A percentile compares a stretch with the other conserved stretches of the same genome.
Evolutionary conservation across 352 stramenopile species (phyloP).

Genomic region (Blastocystis sp.): DNA sequence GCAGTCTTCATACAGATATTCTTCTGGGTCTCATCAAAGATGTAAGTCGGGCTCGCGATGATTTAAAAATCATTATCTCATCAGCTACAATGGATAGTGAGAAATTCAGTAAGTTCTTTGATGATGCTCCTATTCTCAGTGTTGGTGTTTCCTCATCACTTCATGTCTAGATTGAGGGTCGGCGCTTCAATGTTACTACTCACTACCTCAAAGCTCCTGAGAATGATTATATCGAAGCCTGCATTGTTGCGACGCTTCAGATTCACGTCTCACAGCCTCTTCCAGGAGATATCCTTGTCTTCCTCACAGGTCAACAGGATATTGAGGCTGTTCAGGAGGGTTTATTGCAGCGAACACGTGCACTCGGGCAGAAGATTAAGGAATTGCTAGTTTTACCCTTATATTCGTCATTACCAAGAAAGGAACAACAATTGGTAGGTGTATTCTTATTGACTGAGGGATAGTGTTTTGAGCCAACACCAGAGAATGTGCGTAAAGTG

Average conservation of each 20-base stretch:
- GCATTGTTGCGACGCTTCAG: slow-evolving; percentile 93
- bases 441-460: slow-evolving; percentile 71
- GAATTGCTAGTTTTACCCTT: slow-evolving; percentile 98
- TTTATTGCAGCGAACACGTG: slow-evolving; percentile 84
- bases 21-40: slow-evolving; percentile 98
- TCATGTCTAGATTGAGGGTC: slow-evolving; percentile 20
- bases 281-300: slow-evolving; percentile 95
- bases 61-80: slow-evolving; percentile 96
- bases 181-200: slow-evolving; percentile 53
- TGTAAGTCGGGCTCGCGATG: slow-evolving; percentile 88
- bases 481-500: slow-evolving; percentile 90
- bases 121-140: slow-evolving; percentile 95
- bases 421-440: slow-evolving; percentile 81
- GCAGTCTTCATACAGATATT: slow-evolving; percentile 96
- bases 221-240: slow-evolving; percentile 96
- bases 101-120: slow-evolving; percentile 98
- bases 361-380: slow-evolving; percentile 90
- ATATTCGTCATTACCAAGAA: slow-evolving; percentile 93
- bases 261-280: slow-evolving; percentile 95
- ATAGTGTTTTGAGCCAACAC: slow-evolving; percentile 97
- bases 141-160: background rate
- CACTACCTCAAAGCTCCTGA: slow-evolving; percentile 78
- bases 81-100: slow-evolving; percentile 93
- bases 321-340: slow-evolving; percentile 96
- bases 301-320: slow-evolving; percentile 98